Base-by-base conservation (phyloP, 768 basidiomycete genomes). In the Trametes meyenii region DNA sequence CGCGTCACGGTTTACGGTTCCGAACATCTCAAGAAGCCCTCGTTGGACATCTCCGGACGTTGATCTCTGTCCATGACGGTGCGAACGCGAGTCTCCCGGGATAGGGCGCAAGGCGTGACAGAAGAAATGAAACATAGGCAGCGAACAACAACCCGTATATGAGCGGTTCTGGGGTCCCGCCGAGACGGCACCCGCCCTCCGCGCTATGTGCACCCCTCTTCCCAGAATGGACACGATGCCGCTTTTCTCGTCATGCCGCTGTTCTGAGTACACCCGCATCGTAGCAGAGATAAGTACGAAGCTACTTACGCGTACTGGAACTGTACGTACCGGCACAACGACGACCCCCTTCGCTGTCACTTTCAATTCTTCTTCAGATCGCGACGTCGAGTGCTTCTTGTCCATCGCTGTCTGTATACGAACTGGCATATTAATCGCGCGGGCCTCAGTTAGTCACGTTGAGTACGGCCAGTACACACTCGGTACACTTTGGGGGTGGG, bases 11-110 rank as follows among this genome's bases (percentile, higher is more conserved):
- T 13, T 33, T 23, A 48, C 50, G 49, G 49, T 29, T 35, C 61
- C 61, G 61, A 55, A 11, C 14, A 16, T 33, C 52, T 24, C 39
- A 42, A 8, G 23, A 50, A 35, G 38, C 60, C 19, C 57, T 11
- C 23, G 46, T 29, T 53, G 44, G 58, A 13, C 24, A 61, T 50
- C 60, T 54, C 53, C 60, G 50, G 57, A 33, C 3, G 21, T 42
- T 29, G 39, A 58, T 61, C 55, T 40, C 10, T 23, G 29, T 38
- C 21, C 33, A 52, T 39, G 36, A 60, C 14, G 23, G 50, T 46
- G 57, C 26, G 49, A 50, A 58, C 23, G 3, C 44, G 16, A n/a
- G 24, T 36, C 10, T 51, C 1, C 57, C 26, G 2, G 29, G 21
- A 35, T 42, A 16, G 24, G 49, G 26, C 21, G 19, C 14, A 14